phyloP scores from a whole-genome alignment of 208 protist species.

The Crithidia acanthocephali region DNA sequence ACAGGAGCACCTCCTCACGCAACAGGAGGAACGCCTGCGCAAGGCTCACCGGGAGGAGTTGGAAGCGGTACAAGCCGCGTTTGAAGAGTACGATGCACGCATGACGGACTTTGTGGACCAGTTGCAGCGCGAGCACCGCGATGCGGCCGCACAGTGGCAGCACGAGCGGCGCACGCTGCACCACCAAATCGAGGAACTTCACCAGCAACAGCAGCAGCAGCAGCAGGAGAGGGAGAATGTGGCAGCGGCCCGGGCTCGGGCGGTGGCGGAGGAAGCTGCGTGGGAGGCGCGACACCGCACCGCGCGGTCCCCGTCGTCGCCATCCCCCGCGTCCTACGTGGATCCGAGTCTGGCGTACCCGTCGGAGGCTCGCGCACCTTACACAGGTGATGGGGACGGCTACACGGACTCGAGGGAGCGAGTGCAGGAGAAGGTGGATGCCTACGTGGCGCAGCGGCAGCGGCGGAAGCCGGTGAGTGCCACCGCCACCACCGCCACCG shows the following conservation, averaged over 20 bases:
- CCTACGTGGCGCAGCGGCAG: slow-evolving; percentile 12
- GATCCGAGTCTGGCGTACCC: background rate
- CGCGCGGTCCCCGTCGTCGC: background rate
- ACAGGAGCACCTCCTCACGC: slow-evolving; percentile 34
- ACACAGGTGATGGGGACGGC: background rate
- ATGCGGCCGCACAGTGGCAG: slow-evolving; percentile 41
- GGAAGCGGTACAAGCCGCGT: slow-evolving; percentile 45
- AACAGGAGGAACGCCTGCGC: slow-evolving; percentile 40
- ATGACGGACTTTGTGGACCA: slow-evolving; percentile 50
- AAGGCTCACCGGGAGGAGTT: slow-evolving; percentile 42
- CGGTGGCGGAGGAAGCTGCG: slow-evolving; percentile 13
- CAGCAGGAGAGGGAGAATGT: background rate
- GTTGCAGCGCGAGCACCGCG: slow-evolving; percentile 39
- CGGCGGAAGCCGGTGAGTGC: background rate
- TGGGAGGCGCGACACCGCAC: slow-evolving; percentile 4
- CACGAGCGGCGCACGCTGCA: slow-evolving; percentile 41
- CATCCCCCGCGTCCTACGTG: background rate
- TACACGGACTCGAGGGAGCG: background rate
- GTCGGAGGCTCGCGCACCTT: background rate
- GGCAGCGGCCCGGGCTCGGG: background rate
- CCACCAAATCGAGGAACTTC: slow-evolving; percentile 35
- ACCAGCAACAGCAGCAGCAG: slow-evolving; percentile 8
- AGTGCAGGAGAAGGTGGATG: slow-evolving; percentile 16
- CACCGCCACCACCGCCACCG: background rate
- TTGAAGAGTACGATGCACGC: slow-evolving; percentile 51